Evolutionary conservation across 441 rosid species (phyloP), one percentile per base, ranked within the genome.

Genomic region (Biscutella auriculata): DNA sequence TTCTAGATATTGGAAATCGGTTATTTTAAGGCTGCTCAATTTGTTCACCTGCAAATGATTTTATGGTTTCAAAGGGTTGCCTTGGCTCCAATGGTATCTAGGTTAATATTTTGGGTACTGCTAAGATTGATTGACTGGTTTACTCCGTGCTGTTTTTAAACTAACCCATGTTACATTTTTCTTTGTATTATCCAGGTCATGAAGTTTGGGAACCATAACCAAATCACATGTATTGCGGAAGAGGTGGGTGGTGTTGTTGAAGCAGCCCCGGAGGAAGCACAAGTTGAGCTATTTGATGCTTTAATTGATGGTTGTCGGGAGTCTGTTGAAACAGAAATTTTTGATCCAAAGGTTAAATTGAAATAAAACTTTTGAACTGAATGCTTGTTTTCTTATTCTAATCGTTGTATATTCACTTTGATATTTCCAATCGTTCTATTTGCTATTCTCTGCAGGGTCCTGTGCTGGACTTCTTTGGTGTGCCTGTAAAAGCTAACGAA

Each of bases 391-490:
- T n/a, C n/a, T n/a, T n/a, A n/a, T n/a, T n/a, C n/a, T n/a, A n/a
- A n/a, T n/a, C n/a, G n/a, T n/a, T n/a, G n/a, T n/a, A n/a, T n/a
- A n/a, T n/a, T n/a, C n/a, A n/a, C n/a, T n/a, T n/a, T n/a, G n/a
- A n/a, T n/a, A n/a, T n/a, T n/a, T 41, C 16, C 5, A 35, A 26
- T 23, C 8, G 21, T 52, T 50, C 1, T 41, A 27, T 53, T 55
- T 65, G 56, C 61, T 59, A 35, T 69, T 49, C 25, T 39, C 70
- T 19, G 35, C 62, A 94, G 99, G 99, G 97, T 25, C 92, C 96
- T 60, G 68, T 90, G 69, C 72, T 94, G 74, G 97, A 94, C 70
- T 94, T 90, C 75, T 94, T 94, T 78, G 99, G 99, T 57, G 89
- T 90, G 51, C 71, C 95, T 46, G 96, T 94, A 70, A 94, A 94